Base-by-base conservation (phyloP, 169 alveolate genomes). In the Babesia ovis region DNA sequence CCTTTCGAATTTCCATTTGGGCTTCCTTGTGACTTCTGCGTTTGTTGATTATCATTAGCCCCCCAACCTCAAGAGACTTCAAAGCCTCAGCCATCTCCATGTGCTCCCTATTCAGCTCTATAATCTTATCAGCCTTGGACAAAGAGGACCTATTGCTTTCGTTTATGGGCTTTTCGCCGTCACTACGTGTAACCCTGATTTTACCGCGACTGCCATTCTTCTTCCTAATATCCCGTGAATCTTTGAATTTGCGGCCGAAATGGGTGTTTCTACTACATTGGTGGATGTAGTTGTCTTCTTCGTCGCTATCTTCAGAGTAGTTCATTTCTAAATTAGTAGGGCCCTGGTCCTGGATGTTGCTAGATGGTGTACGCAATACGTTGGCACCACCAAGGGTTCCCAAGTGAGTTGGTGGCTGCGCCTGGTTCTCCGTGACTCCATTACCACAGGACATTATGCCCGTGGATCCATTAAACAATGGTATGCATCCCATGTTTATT, bases 51-150 rank as follows among this genome's bases (percentile, higher is more conserved):
- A 43, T 37, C 67, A 77, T 77, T 42, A 23, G n/a, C 25, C 61
- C 81, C 22, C 86, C 86, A 4, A 50, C 68, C 34, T 77, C 72
- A 4, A 77, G 75, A 12, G 50, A 42, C 45, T 77, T 77, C 50
- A 77, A 57, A 27, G 58, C 18, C 64, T 43, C 25, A 1, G 61
- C 61, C 50, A 45, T 32, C 43, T 43, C 73, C 1, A 6, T 14
- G 58, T 62, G 48, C 61, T 46, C 73, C 12, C 34, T 3, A 9
- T 27, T 34, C 42, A 34, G 16, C 32, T 42, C 73, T 0, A 29
- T 34, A 12, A 20, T 16, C 20, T 25, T n/a, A 12, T 41, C 29
- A 11, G 4, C 66, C 66, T 27, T 16, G 66, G 16, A 14, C 20
- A 48, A 8, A 20, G 9, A 8, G 20, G 56, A 48, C 8, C 46